A percentile compares a stretch with the other conserved stretches of the same genome.
phyloP scores from a whole-genome alignment of 305 asterid genomes.

The Caryopteris hybrid region DNA sequence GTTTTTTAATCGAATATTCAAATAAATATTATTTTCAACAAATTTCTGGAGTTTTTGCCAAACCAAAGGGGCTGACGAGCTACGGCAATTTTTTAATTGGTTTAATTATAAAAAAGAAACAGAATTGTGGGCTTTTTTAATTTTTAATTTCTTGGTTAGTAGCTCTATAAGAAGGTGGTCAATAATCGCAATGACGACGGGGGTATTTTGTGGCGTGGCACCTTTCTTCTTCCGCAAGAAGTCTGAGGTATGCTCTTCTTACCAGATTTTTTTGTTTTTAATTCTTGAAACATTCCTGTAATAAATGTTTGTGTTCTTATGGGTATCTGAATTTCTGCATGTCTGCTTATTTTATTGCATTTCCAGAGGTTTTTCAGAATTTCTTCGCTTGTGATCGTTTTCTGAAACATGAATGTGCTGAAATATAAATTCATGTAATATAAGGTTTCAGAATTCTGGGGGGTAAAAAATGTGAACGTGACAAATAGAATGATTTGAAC shows the following conservation, averaged over 20 bases:
- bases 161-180: conserved; percentile 23
- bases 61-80: conserved; percentile 19
- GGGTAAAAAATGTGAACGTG: too few relatives aligned
- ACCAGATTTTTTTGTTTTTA: background rate
- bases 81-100: background rate
- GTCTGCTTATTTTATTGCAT: background rate
- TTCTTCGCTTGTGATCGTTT: background rate
- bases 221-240: conserved; percentile 53
- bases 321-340: background rate
- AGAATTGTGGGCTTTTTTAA: background rate
- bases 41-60: conserved; percentile 7
- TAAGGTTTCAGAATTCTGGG: background rate
- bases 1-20: background rate
- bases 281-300: background rate
- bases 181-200: conserved; percentile 38
- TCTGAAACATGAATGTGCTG: background rate
- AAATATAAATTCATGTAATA: background rate
- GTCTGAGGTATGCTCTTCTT: conserved; percentile 39
- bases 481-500: background rate
- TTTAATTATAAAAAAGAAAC: background rate
- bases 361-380: background rate
- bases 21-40: background rate
- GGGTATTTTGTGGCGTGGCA: conserved; percentile 47
- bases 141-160: conserved; percentile 13
- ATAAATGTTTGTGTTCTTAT: background rate